Base-by-base conservation (phyloP, 1,284 basidiomycete species). In the Moniliella sp. region DNA sequence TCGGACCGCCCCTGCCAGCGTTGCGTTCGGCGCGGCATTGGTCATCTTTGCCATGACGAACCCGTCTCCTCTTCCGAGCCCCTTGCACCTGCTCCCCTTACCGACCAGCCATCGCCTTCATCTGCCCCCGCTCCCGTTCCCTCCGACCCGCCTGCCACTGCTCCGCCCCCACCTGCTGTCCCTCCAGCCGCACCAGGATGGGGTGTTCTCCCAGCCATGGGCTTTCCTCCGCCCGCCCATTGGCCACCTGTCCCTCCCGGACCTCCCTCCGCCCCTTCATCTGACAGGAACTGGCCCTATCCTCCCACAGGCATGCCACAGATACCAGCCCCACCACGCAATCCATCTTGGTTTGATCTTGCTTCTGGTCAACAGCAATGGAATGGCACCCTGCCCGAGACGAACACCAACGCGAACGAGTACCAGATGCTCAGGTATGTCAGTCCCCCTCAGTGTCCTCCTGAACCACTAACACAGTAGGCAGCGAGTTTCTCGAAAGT, bases 21-120 rank as follows among this genome's bases (percentile, higher is more conserved):
- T 3, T 64, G 63, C 37, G 51, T 65, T 45, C 64, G 64, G 42
- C 46, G 64, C 13, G 62, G 64, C 32, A 65, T 65, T 21, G 61
- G 63, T 1, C 62, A 65, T 37, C 42, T 64, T 10, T 65, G 63
- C 34, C 50, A 48, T 18, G 50, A 50, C 30, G 49, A 48, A 25
- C 18, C 37, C 27, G 17, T 18, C 13, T 15, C 35, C 11, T 13
- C 25, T 16, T 3, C 32, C 4, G 5, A 27, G 19, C 18, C 27
- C 11, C 14, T 25, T 7, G 8, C 32, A 16, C 5, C n/a, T 10
- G 32, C 17, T 34, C 15, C 28, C 4, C 14, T 12, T 12, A 4
- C 8, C 25, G 27, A 15, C 10, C 12, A 16, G 17, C 15, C n/a
- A 10, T n/a, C 10, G 15, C 9, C 11, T 18, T 15, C 25, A 18